These are phyloP conservation scores for Cerrena zonata DNA, from an alignment of 1,284 basidiomycete genomes.

Conservation along the genomic window DNA sequence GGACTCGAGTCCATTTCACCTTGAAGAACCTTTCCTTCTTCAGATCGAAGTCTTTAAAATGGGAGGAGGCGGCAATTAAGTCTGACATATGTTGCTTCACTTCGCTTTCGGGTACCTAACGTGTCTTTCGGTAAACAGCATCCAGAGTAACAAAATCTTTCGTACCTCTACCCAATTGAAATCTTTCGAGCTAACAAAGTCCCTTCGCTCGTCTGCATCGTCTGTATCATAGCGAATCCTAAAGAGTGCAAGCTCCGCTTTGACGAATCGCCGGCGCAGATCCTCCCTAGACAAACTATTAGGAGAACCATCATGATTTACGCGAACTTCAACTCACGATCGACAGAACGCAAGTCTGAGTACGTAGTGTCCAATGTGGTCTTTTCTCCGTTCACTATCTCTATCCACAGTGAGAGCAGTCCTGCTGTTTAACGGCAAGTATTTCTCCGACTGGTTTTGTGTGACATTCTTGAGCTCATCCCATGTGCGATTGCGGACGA, in stretches of 20 bases:
- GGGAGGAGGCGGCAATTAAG: constrained; percentile 43
- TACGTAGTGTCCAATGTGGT: constrained; percentile 93
- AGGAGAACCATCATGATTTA: too few relatives aligned
- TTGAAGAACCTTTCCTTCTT: too few relatives aligned
- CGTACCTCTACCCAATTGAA: constrained; percentile 74
- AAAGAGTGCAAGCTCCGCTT: constrained; percentile 85
- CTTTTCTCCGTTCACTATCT: constrained; percentile 72
- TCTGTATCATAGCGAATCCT: constrained; percentile 78
- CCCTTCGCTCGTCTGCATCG: constrained; percentile 53
- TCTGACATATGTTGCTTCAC: constrained; percentile 46
- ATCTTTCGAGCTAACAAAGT: constrained; percentile 70
- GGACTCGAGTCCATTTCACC: constrained; percentile 85
- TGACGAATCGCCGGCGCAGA: constrained; percentile 82
- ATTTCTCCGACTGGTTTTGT: constrained; percentile 56
- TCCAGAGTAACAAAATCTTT: constrained; percentile 10
- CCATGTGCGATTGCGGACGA: constrained; percentile 76
- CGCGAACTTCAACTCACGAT: constrained; percentile 61
- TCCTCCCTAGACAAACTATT: constrained; percentile 66
- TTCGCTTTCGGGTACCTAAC: constrained; percentile 59
- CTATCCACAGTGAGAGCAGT: constrained; percentile 43
- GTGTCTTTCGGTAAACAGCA: background rate
- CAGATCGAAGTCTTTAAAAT: constrained; percentile 5
- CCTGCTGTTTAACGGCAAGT: constrained; percentile 67
- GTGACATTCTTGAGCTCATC: constrained; percentile 71
- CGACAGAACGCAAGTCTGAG: constrained; percentile 92